Evolutionary conservation across 2,329 filamentous ascomycete species (phyloP).

Genomic region (Mycosphaerella arachidis): DNA sequence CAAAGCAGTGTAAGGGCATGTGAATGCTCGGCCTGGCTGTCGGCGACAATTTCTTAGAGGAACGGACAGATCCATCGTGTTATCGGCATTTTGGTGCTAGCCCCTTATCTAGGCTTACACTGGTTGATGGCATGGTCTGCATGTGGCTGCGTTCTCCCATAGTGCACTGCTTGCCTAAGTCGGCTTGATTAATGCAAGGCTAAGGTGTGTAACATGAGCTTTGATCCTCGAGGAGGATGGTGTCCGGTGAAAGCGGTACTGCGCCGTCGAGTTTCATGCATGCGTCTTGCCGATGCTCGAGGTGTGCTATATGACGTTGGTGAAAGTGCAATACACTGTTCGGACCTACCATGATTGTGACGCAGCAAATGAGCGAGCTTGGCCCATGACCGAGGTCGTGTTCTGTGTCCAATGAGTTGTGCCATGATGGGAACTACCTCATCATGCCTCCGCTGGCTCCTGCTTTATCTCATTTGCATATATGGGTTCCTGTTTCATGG

Average conservation of each 20-base stretch:
- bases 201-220: no score
- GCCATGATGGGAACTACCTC: not conserved
- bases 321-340: not conserved
- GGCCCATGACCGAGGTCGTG: not conserved
- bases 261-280: not conserved
- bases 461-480: slow-evolving; percentile 23
- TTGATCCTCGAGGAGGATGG: not conserved
- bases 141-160: no score
- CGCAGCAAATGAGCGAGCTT: not conserved
- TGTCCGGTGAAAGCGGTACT: not conserved
- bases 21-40: not conserved
- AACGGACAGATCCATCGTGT: no score
- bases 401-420: not conserved
- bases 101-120: no score
- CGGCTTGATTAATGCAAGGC: no score
- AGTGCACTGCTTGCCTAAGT: no score
- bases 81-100: no score
- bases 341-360: not conserved
- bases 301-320: not conserved
- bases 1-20: not conserved
- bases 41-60: not conserved
- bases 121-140: no score
- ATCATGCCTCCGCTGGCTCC: slow-evolving; percentile 20
- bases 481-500: slow-evolving; percentile 16
- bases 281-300: not conserved